Evolutionary conservation across 176 grass and related monocot species (phyloP), one percentile per base, ranked within the genome.

Genomic region (Rhipidocladum racemiflorum): DNA sequence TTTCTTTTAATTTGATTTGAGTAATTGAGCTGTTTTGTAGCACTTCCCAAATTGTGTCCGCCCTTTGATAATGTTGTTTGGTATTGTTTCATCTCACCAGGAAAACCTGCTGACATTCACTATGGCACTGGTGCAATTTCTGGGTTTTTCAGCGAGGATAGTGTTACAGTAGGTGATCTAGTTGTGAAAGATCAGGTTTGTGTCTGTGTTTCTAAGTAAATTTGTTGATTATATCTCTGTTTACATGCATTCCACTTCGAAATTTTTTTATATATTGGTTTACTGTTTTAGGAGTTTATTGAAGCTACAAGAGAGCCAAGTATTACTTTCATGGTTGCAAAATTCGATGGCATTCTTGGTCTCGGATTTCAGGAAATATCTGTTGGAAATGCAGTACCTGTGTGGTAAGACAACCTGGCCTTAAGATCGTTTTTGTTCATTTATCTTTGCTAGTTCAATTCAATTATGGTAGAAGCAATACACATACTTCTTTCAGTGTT

Each of bases 331-430:
- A 55, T 94, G 83, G 88, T 89, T 79, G 95, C 95, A 4, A 94
- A 94, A 70, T 97, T 97, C 25, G 92, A 97, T 91, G 95, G 95
- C n/a, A 97, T 97, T 77, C 92, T 97, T 74, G 95, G 95, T 15
- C 88, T 97, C 35, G 95, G 95, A 20, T 97, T 97, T 69, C 54
- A 97, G 65, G 95, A 97, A 90, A 97, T 97, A 45, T 97, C 95
- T 4, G 95, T 97, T 85, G 95, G 92, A 51, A 85, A 92, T 43
- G 84, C 92, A 29, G 81, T 79, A 45, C 95, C 95, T 36, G 86
- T 94, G 65, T 97, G 95, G 95, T 97, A 94, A 65, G 78, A 9
- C 46, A 65, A 60, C 27, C n/a, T 63, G 53, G 0, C 45, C 32
- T 54, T 68, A 25, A 54, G n/a, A 61, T 32, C 4, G 13, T 13